Evolutionary conservation across 345 rosid species (phyloP).

Genomic region (Hibiscus trionum): DNA sequence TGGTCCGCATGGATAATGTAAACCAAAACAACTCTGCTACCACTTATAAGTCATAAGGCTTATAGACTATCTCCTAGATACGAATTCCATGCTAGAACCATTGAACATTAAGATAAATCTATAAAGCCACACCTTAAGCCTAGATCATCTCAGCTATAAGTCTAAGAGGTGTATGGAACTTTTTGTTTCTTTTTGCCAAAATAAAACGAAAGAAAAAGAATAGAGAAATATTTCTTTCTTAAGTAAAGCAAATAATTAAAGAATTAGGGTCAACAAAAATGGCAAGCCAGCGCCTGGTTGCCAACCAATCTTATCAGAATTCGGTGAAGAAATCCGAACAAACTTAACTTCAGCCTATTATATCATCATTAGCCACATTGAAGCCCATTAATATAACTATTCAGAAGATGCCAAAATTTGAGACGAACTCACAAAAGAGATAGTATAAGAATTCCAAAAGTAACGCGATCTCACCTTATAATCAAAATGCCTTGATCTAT

Average conservation of each 20-base stretch:
- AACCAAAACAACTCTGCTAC: background rate
- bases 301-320: background rate
- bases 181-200: background rate
- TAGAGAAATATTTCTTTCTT: background rate
- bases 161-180: background rate
- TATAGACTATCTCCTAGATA: background rate
- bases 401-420: background rate
- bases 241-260: background rate
- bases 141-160: background rate
- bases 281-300: background rate
- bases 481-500: conserved; percentile 86
- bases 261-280: background rate
- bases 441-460: background rate
- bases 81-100: background rate
- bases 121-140: background rate
- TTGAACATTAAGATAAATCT: background rate
- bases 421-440: background rate
- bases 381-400: background rate
- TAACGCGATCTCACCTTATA: conserved; percentile 45
- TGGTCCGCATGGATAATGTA: background rate
- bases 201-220: no score
- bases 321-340: background rate
- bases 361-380: background rate
- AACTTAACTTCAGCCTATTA: background rate
- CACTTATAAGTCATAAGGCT: background rate